Evolutionary conservation across 306 rosid species (phyloP), one percentile per base, ranked within the genome.

Genomic region (Dalbergia oliveri): DNA sequence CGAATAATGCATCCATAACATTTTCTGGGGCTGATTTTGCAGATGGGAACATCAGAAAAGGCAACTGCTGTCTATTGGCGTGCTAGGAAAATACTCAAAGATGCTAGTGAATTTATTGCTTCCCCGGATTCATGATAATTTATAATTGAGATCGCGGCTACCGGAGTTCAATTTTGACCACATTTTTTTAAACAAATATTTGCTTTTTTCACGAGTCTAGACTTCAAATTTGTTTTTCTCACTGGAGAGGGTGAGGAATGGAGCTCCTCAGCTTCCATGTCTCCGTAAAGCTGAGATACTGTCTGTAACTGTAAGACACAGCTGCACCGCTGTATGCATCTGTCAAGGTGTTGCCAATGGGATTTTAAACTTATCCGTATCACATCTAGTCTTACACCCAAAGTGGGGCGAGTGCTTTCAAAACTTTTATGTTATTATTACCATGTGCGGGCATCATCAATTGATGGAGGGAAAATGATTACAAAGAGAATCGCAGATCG

Each of bases 21-120:
- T 26, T 69, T 82, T 81, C 73, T 41, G 66, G 19, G 33, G 18
- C 60, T 34, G 51, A 11, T 82, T 63, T 65, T 86, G 79, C 98
- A 95, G 99, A 84, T 91, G 89, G 98, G 98, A 75, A 89, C 97
- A 65, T 90, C 98, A 6, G 92, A 89, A 70, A 88, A 88, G 18
- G 92, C 98, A 7, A 79, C 86, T 77, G 91, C 88, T 5, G 81
- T 93, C 37, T 63, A 71, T 79, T 95, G 96, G 93, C 92, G 95
- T 23, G 96, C 96, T 5, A 88, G 87, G 73, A 95, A 79, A 87
- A 78, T 78, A 45, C 88, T 95, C 14, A 84, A 89, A 86, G 98
- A 93, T 83, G 57, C 87, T 34, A 65, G 87, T 43, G 92, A 84
- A 43, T 82, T 91, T 80, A 63, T 75, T 43, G 72, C 84, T 15